These are phyloP conservation scores for Chlorophyllum brunneum DNA, from an alignment of 768 basidiomycete species.

Conservation along the genomic window DNA sequence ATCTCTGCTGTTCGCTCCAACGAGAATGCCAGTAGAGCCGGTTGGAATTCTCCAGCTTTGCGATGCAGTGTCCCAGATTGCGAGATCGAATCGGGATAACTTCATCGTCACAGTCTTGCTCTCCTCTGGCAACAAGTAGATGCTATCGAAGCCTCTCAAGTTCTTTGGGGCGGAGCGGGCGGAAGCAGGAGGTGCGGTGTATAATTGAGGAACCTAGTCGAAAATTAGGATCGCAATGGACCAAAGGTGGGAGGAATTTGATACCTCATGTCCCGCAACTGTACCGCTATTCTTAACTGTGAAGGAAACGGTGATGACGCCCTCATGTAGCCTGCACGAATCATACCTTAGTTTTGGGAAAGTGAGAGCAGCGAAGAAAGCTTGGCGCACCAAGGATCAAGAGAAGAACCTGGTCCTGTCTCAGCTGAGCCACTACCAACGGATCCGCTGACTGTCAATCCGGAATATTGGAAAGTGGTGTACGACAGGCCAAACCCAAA, in stretches of 20 bases:
- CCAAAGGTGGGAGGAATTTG: slow-evolving; percentile 3
- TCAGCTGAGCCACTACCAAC: slow-evolving; percentile 39
- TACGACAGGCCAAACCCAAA: slow-evolving; percentile 54
- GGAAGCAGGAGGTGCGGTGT: slow-evolving; percentile 45
- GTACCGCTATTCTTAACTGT: slow-evolving; percentile 50
- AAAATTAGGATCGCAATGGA: background rate
- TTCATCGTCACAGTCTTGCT: slow-evolving; percentile 42
- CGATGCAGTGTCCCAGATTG: slow-evolving; percentile 48
- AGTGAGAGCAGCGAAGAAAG: too few species aligned
- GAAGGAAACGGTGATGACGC: slow-evolving; percentile 50
- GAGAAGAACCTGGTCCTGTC: slow-evolving; percentile 44
- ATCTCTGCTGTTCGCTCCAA: slow-evolving; percentile 51
- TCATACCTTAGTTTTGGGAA: too few species aligned
- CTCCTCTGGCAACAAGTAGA: slow-evolving; percentile 40
- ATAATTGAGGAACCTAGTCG: slow-evolving; percentile 51
- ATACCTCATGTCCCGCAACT: slow-evolving; percentile 50
- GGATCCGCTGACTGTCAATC: slow-evolving; percentile 37
- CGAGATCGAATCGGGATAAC: slow-evolving; percentile 48
- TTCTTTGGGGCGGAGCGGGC: slow-evolving; percentile 45
- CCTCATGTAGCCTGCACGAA: slow-evolving; percentile 49
- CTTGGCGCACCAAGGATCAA: slow-evolving; percentile 47
- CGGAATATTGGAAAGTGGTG: slow-evolving; percentile 51
- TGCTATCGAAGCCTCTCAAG: slow-evolving; percentile 54
- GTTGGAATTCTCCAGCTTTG: slow-evolving; percentile 55
- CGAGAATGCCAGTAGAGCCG: slow-evolving; percentile 41